Base-by-base conservation (phyloP, 371 early-diverging fungal genomes). In the Funneliformis caledonium region DNA sequence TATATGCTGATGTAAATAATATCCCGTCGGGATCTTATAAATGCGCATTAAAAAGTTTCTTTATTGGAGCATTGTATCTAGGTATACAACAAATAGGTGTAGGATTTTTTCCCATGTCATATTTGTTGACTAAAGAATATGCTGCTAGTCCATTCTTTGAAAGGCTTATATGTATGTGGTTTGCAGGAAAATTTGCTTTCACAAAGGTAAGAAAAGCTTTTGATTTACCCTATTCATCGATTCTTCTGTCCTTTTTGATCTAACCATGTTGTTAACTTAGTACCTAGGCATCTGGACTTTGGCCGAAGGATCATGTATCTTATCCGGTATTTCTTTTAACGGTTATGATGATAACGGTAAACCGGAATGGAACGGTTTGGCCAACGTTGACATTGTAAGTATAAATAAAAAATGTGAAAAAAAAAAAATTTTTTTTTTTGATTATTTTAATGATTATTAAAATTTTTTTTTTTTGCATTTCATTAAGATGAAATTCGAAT, bases 271-370 rank as follows among this genome's bases (percentile, higher is more conserved):
- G 52, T 45, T 47, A 11, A 62, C 50, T 2, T 85, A 89, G 87
- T 94, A 93, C 82, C 85, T 93, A 56, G 93, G 93, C 70, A 87
- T 92, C 42, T 94, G 93, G 93, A 84, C 88, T 43, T 83, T 94
- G 68, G 89, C 86, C 43, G 94, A 94, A 87, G 92, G 92, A 82
- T 87, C 92, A 4, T 88, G 88, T 73, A 87, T 89, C 5, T 80
- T 87, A 9, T 90, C 89, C 78, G 92, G 93, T 59, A 88, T 94
- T 56, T 87, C 90, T 14, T 93, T 89, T 83, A 90, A 91, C 76
- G 93, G 92, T 2, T 79, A 85, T 11, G 85, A 91, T 76, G 82
- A 85, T 7, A 79, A 88, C 37, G 91, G 90, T 1, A 75, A 81
- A 9, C 85, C 87, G 0, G 82, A 85, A 9, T 92, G 88, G 86